Conservation (phyloP, 345 rosid species). For the Gossypium sturtianum region DNA sequence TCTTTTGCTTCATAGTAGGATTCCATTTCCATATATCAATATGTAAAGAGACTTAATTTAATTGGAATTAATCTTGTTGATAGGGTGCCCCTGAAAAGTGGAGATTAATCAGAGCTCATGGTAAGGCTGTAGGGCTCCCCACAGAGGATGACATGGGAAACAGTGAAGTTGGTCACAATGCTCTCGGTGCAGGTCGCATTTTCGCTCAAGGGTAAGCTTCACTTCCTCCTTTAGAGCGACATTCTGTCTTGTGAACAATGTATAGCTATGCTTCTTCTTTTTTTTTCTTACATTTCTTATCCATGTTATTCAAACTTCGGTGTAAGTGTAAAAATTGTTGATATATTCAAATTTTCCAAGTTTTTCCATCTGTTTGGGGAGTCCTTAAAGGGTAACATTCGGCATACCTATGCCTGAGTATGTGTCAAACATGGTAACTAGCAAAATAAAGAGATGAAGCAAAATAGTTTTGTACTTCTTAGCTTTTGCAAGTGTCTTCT, state of each 20-base stretch:
- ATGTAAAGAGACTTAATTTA: background rate
- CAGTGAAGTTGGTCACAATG: constrained; percentile 98
- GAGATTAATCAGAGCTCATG: constrained; percentile 91
- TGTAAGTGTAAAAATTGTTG: background rate
- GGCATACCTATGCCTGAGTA: background rate
- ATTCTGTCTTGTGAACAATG: background rate
- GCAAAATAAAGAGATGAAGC: background rate
- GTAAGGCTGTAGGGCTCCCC: constrained; percentile 93
- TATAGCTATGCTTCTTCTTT: background rate
- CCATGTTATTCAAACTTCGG: background rate
- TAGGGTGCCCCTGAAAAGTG: constrained; percentile 79
- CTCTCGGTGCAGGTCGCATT: constrained; percentile 97
- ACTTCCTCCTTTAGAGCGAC: background rate
- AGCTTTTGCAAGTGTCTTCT: background rate
- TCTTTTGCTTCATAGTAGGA: background rate
- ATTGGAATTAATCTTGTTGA: background rate
- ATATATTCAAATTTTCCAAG: background rate
- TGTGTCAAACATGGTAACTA: background rate
- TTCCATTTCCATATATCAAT: background rate
- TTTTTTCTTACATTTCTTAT: background rate
- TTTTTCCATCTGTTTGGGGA: background rate
- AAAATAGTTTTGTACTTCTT: background rate
- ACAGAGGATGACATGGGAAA: constrained; percentile 99
- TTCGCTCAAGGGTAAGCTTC: constrained; percentile 70
- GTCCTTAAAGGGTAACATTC: background rate